A percentile compares a stretch with the other conserved stretches of the same genome.
Conservation (phyloP, 2,329 filamentous ascomycete species). For the Penicillium sp. region DNA sequence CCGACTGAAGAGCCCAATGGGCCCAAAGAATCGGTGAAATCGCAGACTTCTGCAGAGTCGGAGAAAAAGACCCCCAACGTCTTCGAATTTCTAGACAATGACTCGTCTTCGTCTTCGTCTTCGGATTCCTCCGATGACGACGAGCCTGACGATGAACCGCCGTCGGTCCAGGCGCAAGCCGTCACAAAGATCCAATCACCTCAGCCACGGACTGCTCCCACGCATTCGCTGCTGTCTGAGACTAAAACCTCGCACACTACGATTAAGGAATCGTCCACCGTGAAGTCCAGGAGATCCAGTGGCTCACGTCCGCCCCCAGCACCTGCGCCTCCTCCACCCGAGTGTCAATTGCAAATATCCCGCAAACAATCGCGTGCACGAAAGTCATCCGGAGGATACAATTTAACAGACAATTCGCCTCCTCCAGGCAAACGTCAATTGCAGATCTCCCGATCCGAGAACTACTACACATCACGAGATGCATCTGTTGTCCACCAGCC, state of each 20-base stretch:
- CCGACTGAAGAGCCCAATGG: conserved; percentile 10
- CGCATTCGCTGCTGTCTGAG: conserved; percentile 10
- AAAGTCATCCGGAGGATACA: conserved; percentile 13
- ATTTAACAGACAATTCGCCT: conserved; percentile 13
- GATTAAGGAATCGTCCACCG: conserved; percentile 5
- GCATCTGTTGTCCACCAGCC: conserved; percentile 17
- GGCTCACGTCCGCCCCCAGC: conserved; percentile 27
- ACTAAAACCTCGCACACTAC: conserved; percentile 1
- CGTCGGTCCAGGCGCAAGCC: conserved; percentile 7
- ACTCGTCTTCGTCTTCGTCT: conserved; percentile 19
- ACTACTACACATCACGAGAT: conserved; percentile 28
- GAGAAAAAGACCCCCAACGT: conserved; percentile 32
- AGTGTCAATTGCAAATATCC: conserved; percentile 25
- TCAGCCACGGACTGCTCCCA: conserved; percentile 15
- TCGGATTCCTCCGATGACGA: conserved; percentile 18
- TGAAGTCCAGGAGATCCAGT: conserved; percentile 6
- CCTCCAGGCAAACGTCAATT: conserved; percentile 25
- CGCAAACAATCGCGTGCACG: conserved; percentile 20
- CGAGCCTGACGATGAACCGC: not conserved
- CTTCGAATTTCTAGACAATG: conserved; percentile 37
- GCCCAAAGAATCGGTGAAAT: conserved; percentile 16
- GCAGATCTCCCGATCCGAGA: conserved; percentile 32
- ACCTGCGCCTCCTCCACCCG: conserved; percentile 24
- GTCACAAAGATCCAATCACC: conserved; percentile 20
- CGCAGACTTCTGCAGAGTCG: conserved; percentile 13